Percentiles rank a stretch among this genome's conserved stretches.
Evolutionary conservation across 176 grass and related monocot species (phyloP).

Genomic region (Triticum timopheevii): DNA sequence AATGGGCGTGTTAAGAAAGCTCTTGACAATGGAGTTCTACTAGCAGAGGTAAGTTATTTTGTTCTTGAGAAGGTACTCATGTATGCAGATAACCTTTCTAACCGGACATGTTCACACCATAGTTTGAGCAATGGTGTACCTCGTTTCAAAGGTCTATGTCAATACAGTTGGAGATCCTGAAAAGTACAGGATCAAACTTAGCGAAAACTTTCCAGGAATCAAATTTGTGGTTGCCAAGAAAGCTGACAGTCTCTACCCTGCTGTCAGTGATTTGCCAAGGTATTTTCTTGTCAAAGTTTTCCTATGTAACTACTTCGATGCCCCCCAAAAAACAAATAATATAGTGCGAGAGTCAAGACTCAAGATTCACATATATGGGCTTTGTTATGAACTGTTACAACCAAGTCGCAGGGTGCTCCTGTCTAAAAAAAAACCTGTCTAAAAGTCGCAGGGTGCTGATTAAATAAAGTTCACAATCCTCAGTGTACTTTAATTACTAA

Average conservation of each 20-base stretch:
- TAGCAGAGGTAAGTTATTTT: constrained; percentile 64
- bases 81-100: background rate
- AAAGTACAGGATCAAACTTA: constrained; percentile 79
- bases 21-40: constrained; percentile 66
- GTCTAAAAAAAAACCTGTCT: too few relatives aligned
- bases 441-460: background rate
- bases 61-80: background rate
- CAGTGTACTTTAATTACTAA: too few relatives aligned
- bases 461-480: too few relatives aligned
- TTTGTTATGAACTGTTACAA: background rate
- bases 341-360: background rate
- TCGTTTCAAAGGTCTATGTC: constrained; percentile 63
- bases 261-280: constrained; percentile 93
- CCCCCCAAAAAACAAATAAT: background rate
- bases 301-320: background rate
- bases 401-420: background rate
- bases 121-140: background rate
- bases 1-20: constrained; percentile 64
- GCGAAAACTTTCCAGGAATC: constrained; percentile 69
- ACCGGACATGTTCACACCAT: background rate
- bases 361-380: background rate
- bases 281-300: constrained; percentile 25
- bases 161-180: constrained; percentile 92
- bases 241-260: constrained; percentile 77
- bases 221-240: constrained; percentile 97